Base-by-base conservation (phyloP, 1,139 yeast genomes). In the Debaryomycetaceae sp. region DNA sequence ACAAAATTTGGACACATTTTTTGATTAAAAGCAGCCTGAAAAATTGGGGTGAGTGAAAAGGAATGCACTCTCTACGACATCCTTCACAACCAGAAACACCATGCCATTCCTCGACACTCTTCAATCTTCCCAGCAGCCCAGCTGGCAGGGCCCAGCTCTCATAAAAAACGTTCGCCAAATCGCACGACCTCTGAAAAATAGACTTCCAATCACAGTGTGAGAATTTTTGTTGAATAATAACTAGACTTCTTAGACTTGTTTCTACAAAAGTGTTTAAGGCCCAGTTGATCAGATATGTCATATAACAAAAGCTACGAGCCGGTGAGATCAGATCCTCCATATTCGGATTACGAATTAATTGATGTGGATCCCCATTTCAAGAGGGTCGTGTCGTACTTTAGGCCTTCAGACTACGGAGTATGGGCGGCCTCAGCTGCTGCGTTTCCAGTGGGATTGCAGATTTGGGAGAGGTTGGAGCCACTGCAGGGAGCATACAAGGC, bases 351-450 rank as follows among this genome's bases (percentile, higher is more conserved):
- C 49, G 78, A 73, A 54, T 58, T 72, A 43, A 87, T 87, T 56
- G 96, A 87, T 59, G 75, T 78, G 41, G 96, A 87, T 60, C 96
- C 96, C 33, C 81, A 82, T 50, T 84, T 87, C 63, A 56, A 62
- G 41, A 73, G 87, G 49, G 95, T 87, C 28, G 79, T 87, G 18
- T 69, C 81, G 35, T 87, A 83, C 66, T 79, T 87, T 63, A 75
- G 96, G 58, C 61, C 76, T 16, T 70, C 83, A 8, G 96, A 87
- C 63, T 79, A 78, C 55, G 75, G 70, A 13, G 62, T 69, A 32
- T 80, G 88, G 83, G 88, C 79, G 3, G 73, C 75, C n/a, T 70
- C 87, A 5, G 78, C 78, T 13, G 80, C 77, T 11, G 87, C 80
- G 30, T 63, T 71, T 55, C 95, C 95, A 30, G 63, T 78, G 34